Evolutionary conservation across 805 yeast species (phyloP).

Genomic region (Lachancea mirantina): DNA sequence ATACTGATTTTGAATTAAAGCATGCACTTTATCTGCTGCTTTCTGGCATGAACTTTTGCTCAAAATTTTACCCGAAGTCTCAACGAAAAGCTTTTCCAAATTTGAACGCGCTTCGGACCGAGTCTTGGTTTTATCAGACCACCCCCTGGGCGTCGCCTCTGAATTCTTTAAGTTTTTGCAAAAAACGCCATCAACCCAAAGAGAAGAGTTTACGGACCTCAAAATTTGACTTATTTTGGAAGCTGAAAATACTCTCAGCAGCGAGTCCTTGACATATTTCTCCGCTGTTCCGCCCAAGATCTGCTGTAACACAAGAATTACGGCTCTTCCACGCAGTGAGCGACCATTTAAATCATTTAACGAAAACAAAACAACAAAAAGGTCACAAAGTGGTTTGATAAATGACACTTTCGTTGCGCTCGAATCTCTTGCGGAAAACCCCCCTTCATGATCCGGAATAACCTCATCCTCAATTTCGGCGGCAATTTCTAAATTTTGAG

Average conservation of each 20-base stretch:
- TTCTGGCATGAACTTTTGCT: slow-evolving; percentile 57
- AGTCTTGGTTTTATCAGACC: slow-evolving; percentile 44
- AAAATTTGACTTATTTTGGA: slow-evolving; percentile 40
- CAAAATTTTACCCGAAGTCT: slow-evolving; percentile 63
- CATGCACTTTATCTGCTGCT: slow-evolving; percentile 56
- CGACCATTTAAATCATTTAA: slow-evolving; percentile 49
- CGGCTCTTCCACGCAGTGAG: slow-evolving; percentile 82
- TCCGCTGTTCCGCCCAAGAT: slow-evolving; percentile 84
- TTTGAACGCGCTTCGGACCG: slow-evolving; percentile 52
- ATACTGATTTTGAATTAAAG: slow-evolving; percentile 65
- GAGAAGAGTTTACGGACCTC: slow-evolving; percentile 20
- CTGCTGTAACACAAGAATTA: slow-evolving; percentile 75
- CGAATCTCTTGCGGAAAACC: slow-evolving; percentile 11
- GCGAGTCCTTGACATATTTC: slow-evolving; percentile 44
- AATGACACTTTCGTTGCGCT: slow-evolving; percentile 37
- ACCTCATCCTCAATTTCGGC: neutral
- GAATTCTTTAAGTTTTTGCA: slow-evolving; percentile 32
- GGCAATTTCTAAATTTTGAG: slow-evolving; percentile 10
- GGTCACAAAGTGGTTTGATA: slow-evolving; percentile 75
- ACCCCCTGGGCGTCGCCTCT: slow-evolving; percentile 33
- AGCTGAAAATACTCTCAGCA: slow-evolving; percentile 24
- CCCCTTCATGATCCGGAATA: neutral
- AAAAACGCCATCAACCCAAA: slow-evolving; percentile 49
- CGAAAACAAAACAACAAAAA: slow-evolving; percentile 63
- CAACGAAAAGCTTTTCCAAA: slow-evolving; percentile 51